These are phyloP conservation scores for Cordyceps cicadae DNA, from an alignment of 2,329 filamentous ascomycete genomes.

Conservation along the genomic window DNA sequence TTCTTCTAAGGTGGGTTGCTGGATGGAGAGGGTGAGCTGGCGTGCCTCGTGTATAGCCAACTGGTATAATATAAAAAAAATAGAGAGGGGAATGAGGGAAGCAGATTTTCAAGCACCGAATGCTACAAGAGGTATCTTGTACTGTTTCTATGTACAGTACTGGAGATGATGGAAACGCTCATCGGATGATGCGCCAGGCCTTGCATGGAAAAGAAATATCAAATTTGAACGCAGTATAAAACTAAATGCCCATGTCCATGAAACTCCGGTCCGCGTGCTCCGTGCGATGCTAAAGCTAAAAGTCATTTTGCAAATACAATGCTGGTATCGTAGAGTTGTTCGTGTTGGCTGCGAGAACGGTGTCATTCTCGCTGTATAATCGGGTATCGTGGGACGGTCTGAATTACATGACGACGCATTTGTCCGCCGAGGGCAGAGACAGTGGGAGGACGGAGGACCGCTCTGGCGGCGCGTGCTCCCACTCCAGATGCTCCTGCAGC, in stretches of 20 bases:
- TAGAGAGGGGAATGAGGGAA: not conserved
- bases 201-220: not conserved
- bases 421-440: conserved; percentile 26
- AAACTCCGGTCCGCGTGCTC: not conserved
- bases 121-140: not conserved
- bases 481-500: conserved; percentile 48
- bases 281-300: not conserved
- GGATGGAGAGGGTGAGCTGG: not conserved
- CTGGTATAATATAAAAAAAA: not conserved
- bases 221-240: not conserved
- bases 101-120: not conserved
- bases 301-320: not conserved
- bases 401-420: conserved; percentile 39
- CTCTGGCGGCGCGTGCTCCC: conserved; percentile 41
- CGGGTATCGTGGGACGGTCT: not conserved
- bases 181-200: not conserved
- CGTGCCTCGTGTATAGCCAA: not conserved
- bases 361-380: not conserved
- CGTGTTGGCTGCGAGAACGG: not conserved
- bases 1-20: conserved; percentile 58
- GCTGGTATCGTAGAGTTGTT: not conserved
- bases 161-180: not conserved
- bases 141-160: not conserved
- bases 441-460: conserved; percentile 28
- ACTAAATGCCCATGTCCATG: not conserved